A percentile compares a stretch with the other conserved stretches of the same genome.
Conservation (phyloP, 345 rosid genomes). For the Gossypium sturtianum region DNA sequence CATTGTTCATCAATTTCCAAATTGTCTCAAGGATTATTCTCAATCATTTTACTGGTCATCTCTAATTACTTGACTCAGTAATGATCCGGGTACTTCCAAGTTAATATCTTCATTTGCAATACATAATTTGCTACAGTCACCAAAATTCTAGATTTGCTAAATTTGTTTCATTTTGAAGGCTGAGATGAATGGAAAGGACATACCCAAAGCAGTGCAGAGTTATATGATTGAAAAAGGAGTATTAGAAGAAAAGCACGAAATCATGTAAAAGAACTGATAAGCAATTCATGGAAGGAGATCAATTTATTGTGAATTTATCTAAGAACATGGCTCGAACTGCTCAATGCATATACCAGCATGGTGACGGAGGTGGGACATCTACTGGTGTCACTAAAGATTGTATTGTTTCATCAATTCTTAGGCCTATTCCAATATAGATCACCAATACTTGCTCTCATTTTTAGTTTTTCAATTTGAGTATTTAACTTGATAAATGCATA, state of each 20-base stretch:
- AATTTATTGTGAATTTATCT: neutral
- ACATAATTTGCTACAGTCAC: no score
- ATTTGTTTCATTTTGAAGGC: neutral
- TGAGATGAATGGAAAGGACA: neutral
- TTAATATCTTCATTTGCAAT: neutral
- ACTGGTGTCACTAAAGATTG: neutral
- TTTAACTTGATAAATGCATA: no score
- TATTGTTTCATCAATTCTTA: neutral
- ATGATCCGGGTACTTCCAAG: conserved; percentile 5
- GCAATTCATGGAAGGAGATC: neutral
- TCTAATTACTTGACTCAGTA: neutral
- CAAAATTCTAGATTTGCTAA: no score
- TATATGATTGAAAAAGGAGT: neutral
- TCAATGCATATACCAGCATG: neutral
- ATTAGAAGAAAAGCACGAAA: neutral
- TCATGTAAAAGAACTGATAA: neutral
- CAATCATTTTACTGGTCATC: neutral
- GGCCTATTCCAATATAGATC: neutral
- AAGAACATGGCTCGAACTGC: neutral
- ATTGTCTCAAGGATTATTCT: neutral
- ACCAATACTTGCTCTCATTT: no score
- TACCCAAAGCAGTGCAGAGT: neutral
- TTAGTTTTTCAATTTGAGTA: no score
- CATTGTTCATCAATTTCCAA: neutral
- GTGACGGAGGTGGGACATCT: neutral